Conservation (phyloP, 306 rosid genomes). For the Vigna angularis region DNA sequence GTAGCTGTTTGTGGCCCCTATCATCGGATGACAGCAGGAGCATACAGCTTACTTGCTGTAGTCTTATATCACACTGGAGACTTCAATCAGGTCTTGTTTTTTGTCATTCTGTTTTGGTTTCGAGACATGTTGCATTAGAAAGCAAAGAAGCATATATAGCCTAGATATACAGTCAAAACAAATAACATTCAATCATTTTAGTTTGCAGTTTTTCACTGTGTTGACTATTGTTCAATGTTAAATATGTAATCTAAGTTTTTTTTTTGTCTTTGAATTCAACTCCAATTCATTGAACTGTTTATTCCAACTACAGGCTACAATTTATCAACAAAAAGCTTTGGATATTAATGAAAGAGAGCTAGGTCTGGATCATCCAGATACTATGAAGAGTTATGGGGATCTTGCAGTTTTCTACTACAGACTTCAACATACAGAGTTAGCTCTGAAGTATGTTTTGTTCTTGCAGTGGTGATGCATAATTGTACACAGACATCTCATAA, state of each 20-base stretch:
- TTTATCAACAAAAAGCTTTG: conserved; percentile 88
- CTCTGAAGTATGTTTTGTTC: conserved; percentile 76
- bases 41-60: conserved; percentile 54
- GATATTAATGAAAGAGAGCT: conserved; percentile 92
- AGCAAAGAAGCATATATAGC: conserved; percentile 2
- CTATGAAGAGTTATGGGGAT: conserved; percentile 95
- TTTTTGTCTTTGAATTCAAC: conserved; percentile 20
- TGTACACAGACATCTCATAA: conserved; percentile 13
- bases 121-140: conserved; percentile 29
- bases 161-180: background rate
- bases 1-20: conserved; percentile 96
- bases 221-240: background rate
- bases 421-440: conserved; percentile 87
- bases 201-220: conserved; percentile 2
- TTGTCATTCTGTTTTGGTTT: conserved; percentile 44
- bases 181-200: background rate
- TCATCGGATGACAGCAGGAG: conserved; percentile 72
- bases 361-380: conserved; percentile 95
- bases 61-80: conserved; percentile 80
- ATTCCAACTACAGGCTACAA: conserved; percentile 72
- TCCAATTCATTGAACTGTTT: conserved; percentile 34
- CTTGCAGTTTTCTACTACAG: conserved; percentile 93
- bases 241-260: background rate
- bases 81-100: conserved; percentile 74
- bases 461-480: conserved; percentile 33